These are phyloP conservation scores for Aquilaria sinensis DNA, from an alignment of 345 rosid genomes.

Conservation along the genomic window DNA sequence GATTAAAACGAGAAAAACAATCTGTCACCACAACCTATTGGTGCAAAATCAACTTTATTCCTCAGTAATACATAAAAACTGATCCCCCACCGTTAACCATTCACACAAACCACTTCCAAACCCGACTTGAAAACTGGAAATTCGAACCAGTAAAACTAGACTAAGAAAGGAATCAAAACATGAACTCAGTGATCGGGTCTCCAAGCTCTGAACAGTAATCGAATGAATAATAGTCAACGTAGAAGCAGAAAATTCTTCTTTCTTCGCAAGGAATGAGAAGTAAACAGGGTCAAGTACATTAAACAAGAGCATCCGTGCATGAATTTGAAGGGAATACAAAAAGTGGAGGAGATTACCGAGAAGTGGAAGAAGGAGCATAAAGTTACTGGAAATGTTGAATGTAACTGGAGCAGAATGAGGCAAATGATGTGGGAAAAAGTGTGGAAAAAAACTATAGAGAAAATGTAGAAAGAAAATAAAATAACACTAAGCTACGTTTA, in stretches of 20 bases:
- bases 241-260: not conserved
- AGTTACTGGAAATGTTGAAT: constrained; percentile 14
- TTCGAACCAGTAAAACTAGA: constrained; percentile 1
- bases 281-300: not conserved
- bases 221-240: not conserved
- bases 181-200: constrained; percentile 13
- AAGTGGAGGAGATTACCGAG: constrained; percentile 20
- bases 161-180: constrained; percentile 2
- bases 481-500: constrained; percentile 29
- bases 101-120: constrained; percentile 24
- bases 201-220: constrained; percentile 19
- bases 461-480: constrained; percentile 17
- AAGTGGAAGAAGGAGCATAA: constrained; percentile 21
- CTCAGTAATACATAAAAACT: too few relatives aligned
- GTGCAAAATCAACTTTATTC: constrained; percentile 20
- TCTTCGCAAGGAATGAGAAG: not conserved
- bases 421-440: constrained; percentile 18
- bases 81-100: not conserved
- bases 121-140: constrained; percentile 16
- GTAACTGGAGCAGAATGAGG: constrained; percentile 13
- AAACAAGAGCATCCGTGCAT: not conserved
- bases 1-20: constrained; percentile 1
- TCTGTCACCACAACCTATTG: constrained; percentile 49
- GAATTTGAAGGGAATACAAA: not conserved
- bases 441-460: constrained; percentile 11